These are phyloP conservation scores for Suillus plorans DNA, from an alignment of 768 basidiomycete species.

Conservation along the genomic window DNA sequence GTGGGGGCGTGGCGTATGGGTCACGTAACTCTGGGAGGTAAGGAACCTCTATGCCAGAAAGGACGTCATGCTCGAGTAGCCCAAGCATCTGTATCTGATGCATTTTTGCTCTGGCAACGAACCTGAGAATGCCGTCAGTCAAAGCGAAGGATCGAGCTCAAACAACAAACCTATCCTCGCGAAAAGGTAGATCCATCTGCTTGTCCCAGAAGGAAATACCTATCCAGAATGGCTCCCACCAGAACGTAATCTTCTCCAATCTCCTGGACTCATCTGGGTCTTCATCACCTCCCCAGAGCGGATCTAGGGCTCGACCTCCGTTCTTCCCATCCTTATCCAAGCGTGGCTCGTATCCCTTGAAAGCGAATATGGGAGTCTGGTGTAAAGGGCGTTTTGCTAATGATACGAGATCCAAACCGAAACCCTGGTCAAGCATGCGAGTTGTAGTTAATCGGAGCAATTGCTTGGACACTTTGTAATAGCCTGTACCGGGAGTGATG, in stretches of 20 bases:
- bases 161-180: constrained; percentile 62
- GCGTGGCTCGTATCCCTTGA: constrained; percentile 64
- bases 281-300: constrained; percentile 74
- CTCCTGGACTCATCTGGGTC: constrained; percentile 33
- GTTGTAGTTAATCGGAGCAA: constrained; percentile 90
- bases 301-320: constrained; percentile 55
- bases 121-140: constrained; percentile 46
- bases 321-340: constrained; percentile 48
- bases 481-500: constrained; percentile 92
- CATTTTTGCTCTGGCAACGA: constrained; percentile 94
- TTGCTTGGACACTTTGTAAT: constrained; percentile 89
- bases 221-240: constrained; percentile 92
- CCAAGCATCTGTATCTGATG: constrained; percentile 96
- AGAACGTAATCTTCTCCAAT: constrained; percentile 59
- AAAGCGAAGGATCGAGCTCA: neutral
- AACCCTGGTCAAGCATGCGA: constrained; percentile 91
- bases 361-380: constrained; percentile 91
- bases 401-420: constrained; percentile 84
- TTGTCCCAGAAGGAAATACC: constrained; percentile 83
- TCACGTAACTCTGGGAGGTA: constrained; percentile 53
- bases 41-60: constrained; percentile 86
- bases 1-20: constrained; percentile 29
- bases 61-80: constrained; percentile 85
- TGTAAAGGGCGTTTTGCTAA: constrained; percentile 91
- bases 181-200: constrained; percentile 82